Conservation (phyloP, 495 filamentous ascomycete genomes). For the Penicillium bialowiezense region DNA sequence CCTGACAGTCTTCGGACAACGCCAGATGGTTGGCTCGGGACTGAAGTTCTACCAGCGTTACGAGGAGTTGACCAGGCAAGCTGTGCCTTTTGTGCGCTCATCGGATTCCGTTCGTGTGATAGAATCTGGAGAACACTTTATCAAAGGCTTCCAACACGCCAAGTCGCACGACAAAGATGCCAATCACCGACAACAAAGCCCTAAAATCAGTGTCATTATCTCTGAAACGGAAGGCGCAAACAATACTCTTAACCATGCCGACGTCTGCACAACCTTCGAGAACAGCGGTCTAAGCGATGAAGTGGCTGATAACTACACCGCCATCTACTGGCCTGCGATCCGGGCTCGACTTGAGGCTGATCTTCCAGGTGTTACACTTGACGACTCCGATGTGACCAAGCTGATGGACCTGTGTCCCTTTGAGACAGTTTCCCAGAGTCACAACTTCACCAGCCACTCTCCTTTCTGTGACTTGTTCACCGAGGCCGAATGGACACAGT, state of each 20-base stretch:
- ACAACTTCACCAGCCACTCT: slow-evolving; percentile 40
- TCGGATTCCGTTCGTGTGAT: slow-evolving; percentile 71
- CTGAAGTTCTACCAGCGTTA: slow-evolving; percentile 72
- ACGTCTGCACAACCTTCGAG: slow-evolving; percentile 62
- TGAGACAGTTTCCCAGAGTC: slow-evolving; percentile 59
- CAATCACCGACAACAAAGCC: slow-evolving; percentile 35
- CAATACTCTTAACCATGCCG: slow-evolving; percentile 69
- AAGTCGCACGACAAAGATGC: slow-evolving; percentile 43
- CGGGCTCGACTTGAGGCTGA: slow-evolving; percentile 57
- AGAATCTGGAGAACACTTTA: slow-evolving; percentile 68
- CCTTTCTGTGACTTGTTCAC: slow-evolving; percentile 74
- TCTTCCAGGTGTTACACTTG: slow-evolving; percentile 60
- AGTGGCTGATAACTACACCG: slow-evolving; percentile 52
- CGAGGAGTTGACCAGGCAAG: slow-evolving; percentile 46
- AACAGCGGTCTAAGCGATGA: slow-evolving; percentile 41
- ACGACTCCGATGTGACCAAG: slow-evolving; percentile 53
- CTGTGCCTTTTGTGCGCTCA: slow-evolving; percentile 68
- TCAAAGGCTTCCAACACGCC: slow-evolving; percentile 64
- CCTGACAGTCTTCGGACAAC: slow-evolving; percentile 68
- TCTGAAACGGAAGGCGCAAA: slow-evolving; percentile 61
- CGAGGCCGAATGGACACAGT: slow-evolving; percentile 63
- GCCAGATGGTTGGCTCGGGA: slow-evolving; percentile 73
- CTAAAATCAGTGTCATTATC: slow-evolving; percentile 61
- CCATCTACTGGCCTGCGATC: slow-evolving; percentile 60
- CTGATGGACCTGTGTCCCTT: slow-evolving; percentile 89